A percentile compares a stretch with the other conserved stretches of the same genome.
Conservation (phyloP, 1,284 basidiomycete genomes). For the Boletus semigastroideus region DNA sequence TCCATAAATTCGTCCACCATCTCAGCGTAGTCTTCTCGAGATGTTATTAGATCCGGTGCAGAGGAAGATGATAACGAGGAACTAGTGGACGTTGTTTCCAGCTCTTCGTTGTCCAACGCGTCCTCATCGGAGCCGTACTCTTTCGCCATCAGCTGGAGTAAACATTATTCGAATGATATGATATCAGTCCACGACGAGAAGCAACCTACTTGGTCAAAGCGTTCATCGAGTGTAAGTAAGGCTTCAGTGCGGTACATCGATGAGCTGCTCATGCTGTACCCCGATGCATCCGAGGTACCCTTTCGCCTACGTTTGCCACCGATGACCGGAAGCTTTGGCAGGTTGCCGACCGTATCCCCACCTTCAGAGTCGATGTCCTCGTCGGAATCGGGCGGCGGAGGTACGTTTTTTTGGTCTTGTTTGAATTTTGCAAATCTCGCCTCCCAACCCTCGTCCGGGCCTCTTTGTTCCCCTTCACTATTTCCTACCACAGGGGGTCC, state of each 20-base stretch:
- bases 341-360: conserved; percentile 74
- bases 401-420: conserved; percentile 42
- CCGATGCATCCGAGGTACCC: conserved; percentile 80
- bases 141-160: conserved; percentile 61
- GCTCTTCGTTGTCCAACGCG: conserved; percentile 38
- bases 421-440: conserved; percentile 79
- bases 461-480: conserved; percentile 14
- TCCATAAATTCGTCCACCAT: conserved; percentile 96
- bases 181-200: not conserved
- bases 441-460: conserved; percentile 59
- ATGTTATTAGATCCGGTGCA: conserved; percentile 74
- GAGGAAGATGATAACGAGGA: conserved; percentile 57
- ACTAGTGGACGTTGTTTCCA: conserved; percentile 35
- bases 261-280: conserved; percentile 96
- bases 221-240: conserved; percentile 86
- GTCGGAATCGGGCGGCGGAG: conserved; percentile 45
- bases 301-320: conserved; percentile 78
- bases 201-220: conserved; percentile 81
- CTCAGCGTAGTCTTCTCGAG: conserved; percentile 83
- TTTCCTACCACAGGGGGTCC: conserved; percentile 37
- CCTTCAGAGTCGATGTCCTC: conserved; percentile 63
- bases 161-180: conserved; percentile 4
- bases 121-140: conserved; percentile 72
- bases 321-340: conserved; percentile 72
- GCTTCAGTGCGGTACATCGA: conserved; percentile 94